Evolutionary conservation across 805 yeast species (phyloP).

Genomic region (Starmerella cellae): DNA sequence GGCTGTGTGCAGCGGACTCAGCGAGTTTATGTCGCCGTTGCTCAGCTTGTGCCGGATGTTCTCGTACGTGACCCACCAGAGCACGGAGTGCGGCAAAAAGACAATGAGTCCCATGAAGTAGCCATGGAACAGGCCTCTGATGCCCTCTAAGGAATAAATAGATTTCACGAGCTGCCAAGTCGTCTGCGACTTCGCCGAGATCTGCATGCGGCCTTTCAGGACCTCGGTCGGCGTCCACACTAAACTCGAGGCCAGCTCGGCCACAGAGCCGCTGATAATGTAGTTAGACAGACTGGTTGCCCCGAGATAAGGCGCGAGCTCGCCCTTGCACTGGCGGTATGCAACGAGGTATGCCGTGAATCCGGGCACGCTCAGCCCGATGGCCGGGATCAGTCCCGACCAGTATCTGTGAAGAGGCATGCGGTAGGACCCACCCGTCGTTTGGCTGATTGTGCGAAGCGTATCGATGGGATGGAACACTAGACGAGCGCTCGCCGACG

Average conservation of each 20-base stretch:
- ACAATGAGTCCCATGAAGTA: conserved; percentile 35
- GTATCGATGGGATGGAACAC: conserved; percentile 35
- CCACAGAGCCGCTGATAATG: conserved; percentile 29
- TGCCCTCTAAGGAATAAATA: conserved; percentile 52
- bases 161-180: conserved; percentile 18
- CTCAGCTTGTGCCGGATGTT: conserved; percentile 9
- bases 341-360: conserved; percentile 32
- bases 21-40: conserved; percentile 5
- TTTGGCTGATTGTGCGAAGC: conserved; percentile 32
- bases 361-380: conserved; percentile 32
- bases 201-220: conserved; percentile 34
- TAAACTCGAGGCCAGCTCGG: conserved; percentile 30
- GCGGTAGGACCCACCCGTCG: conserved; percentile 28
- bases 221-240: conserved; percentile 37
- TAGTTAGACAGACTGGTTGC: conserved; percentile 27
- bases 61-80: conserved; percentile 33
- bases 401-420: conserved; percentile 31
- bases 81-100: conserved; percentile 32
- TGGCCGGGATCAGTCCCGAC: conserved; percentile 31
- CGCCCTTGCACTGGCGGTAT: conserved; percentile 30
- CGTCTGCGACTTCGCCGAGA: conserved; percentile 18
- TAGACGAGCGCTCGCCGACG: conserved; percentile 29
- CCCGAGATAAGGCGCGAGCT: conserved; percentile 29
- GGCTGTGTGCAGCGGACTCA: conserved; percentile 24
- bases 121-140: conserved; percentile 72